Evolutionary conservation across 2,329 filamentous ascomycete genomes (phyloP), one percentile per base, ranked within the genome.

Genomic region (Rhynchosporium agropyri): DNA sequence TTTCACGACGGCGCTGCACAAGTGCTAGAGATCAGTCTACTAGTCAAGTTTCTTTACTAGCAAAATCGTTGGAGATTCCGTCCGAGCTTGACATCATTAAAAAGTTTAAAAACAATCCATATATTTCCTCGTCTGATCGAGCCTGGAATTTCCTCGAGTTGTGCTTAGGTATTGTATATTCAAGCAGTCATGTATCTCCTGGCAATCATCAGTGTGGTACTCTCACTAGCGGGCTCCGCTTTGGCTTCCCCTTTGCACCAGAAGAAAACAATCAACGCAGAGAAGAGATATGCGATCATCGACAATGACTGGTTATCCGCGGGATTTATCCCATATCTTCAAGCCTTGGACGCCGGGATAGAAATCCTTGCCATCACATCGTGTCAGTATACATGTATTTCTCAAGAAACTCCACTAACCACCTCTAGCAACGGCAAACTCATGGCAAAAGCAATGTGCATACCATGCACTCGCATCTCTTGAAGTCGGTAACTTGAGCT

Each of bases 391-490:
- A 48, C 26, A 31, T 20, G 20, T 20, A 4, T 53, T 29, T 2
- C 13, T 51, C 13, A 59, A 15, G 29, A 26, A 12, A 29, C n/a
- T 8, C 15, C 36, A 28, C 33, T 53, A 43, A 60, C 10, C 12
- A 73, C 10, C 26, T 20, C 13, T n/a, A 63, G 68, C 57, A 61
- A 82, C 79, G 3, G 74, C 76, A 40, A 76, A 82, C 63, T 76
- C 76, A 3, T 83, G 79, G 79, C 76, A 79, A 40, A 72, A 75
- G 8, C 79, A 82, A 65, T 73, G 70, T 10, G 78, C 78, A 29
- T 71, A 79, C 1, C 80, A 83, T 61, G 80, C 76, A 2, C 73
- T 83, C 1, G 78, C 79, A 2, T 78, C 76, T 2, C 74, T 83
- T 0, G 79, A 82, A 68, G 69, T 77, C 12, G 80, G 80, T 13